These are phyloP conservation scores for Mentha longifolia DNA, from an alignment of 257 asterid genomes.

Conservation along the genomic window DNA sequence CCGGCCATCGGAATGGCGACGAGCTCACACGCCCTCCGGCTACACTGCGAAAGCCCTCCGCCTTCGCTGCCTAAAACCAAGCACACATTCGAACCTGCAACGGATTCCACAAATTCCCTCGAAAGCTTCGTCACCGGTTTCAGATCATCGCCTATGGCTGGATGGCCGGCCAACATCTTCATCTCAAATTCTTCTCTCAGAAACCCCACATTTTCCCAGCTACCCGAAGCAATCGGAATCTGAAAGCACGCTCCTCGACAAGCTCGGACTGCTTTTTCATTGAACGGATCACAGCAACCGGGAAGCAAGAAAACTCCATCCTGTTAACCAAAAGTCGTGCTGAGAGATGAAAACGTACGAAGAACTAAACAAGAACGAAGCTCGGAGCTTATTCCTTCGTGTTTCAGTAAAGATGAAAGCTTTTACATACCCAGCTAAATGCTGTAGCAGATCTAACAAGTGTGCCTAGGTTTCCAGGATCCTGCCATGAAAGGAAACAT, in stretches of 20 bases:
- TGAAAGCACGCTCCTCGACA: conserved; percentile 94
- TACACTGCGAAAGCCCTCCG: conserved; percentile 66
- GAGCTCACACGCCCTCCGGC: conserved; percentile 67
- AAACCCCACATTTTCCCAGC: conserved; percentile 57
- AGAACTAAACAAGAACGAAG: neutral
- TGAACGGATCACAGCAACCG: conserved; percentile 98
- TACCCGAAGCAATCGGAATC: conserved; percentile 80
- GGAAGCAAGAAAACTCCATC: conserved; percentile 84
- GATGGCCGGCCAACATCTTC: conserved; percentile 89
- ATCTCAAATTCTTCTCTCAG: conserved; percentile 51
- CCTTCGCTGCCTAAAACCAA: conserved; percentile 95
- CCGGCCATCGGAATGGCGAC: conserved; percentile 88
- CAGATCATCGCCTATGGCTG: conserved; percentile 42
- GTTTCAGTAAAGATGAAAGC: conserved; percentile 2
- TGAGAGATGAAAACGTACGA: neutral
- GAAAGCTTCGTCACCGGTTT: conserved; percentile 51
- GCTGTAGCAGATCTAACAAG: conserved; percentile 89
- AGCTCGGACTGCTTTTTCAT: conserved; percentile 91
- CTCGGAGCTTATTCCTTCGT: neutral
- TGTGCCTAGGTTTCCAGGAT: conserved; percentile 96
- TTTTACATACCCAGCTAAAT: conserved; percentile 76
- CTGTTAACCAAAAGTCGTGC: conserved; percentile 36
- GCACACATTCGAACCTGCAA: conserved; percentile 59
- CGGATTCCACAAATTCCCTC: conserved; percentile 55
- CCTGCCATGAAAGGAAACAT: conserved; percentile 54